Conservation (phyloP, 306 rosid species). For the Gynostemma pentaphyllum region DNA sequence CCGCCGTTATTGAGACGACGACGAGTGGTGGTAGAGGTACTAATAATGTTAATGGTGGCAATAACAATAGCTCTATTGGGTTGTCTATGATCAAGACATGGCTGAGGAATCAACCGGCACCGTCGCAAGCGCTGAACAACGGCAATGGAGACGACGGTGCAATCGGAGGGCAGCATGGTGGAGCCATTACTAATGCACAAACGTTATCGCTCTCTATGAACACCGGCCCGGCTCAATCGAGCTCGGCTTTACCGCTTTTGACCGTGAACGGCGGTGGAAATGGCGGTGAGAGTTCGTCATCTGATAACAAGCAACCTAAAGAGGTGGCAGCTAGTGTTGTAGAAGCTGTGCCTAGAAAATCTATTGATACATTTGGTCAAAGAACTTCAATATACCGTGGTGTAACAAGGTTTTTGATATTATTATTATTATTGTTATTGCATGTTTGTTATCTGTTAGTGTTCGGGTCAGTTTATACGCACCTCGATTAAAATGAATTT, state of each 20-base stretch:
- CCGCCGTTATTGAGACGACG: not conserved
- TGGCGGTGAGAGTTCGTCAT: conserved; percentile 40
- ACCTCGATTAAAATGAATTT: no score
- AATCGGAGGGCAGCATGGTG: not conserved
- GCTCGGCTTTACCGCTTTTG: conserved; percentile 31
- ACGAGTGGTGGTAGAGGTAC: not conserved
- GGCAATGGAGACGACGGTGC: conserved; percentile 9
- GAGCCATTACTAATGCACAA: conserved; percentile 22
- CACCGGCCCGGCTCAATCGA: conserved; percentile 49
- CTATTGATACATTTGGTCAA: conserved; percentile 83
- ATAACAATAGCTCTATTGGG: conserved; percentile 38
- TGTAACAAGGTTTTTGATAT: conserved; percentile 57
- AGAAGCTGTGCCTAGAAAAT: conserved; percentile 45
- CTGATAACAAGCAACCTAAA: conserved; percentile 32
- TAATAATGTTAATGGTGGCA: not conserved
- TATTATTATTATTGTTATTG: not conserved
- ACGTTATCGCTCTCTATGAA: conserved; percentile 73
- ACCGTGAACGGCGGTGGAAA: conserved; percentile 11
- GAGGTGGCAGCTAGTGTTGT: not conserved
- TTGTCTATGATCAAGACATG: conserved; percentile 84
- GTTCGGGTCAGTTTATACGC: no score
- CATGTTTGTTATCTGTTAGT: conserved; percentile 2
- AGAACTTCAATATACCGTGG: conserved; percentile 96
- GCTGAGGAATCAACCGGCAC: conserved; percentile 64
- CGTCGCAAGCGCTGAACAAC: conserved; percentile 12